Base-by-base conservation (phyloP, 495 filamentous ascomycete genomes). In the Aspergillus sclerotioniger region DNA sequence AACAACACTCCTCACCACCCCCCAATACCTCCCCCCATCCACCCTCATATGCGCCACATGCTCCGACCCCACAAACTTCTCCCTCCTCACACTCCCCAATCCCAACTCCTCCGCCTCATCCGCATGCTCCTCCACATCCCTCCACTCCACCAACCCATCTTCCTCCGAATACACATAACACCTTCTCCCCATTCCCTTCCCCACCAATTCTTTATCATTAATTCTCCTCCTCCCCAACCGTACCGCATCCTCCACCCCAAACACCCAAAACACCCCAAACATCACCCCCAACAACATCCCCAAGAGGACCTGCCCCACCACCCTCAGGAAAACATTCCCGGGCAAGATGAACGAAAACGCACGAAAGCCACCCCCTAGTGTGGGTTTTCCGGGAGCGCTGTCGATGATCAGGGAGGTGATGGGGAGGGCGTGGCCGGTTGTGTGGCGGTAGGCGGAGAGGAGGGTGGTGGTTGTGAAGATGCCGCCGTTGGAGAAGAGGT, bases 81-180 rank as follows among this genome's bases (percentile, higher is more conserved):
- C 77, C 28, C 71, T 64, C 21, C 62, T 59, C 16, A 79, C 75
- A 13, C 62, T 46, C 55, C 71, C 74, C 13, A n/a, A 12, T 0
- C 75, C 72, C 57, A 53, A 63, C 9, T 62, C 45, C 59, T 75
- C 71, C 13, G 76, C 69, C 16, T 72, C 62, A 19, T 56, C 57
- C 0, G 77, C 76, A 68, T 81, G 77, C 10, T 50, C 62, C 63
- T 81, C 78, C 13, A 78, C 71, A 56, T 78, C 71, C 29, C 53
- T 58, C 49, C 56, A 70, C 28, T 69, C 55, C 6, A 79, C 68
- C 55, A 81, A 63, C 6, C 74, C 70, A 67, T 81, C 78, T 3
- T 57, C 39, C 46, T 78, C 69, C 6, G 76, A 78, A 33, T 81
- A 81, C 8, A 81, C 71, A 58, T 81, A 81, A 54, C 73, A 77